phyloP scores from a whole-genome alignment of 176 grass and related monocot genomes.

The Guadua angustifolia region DNA sequence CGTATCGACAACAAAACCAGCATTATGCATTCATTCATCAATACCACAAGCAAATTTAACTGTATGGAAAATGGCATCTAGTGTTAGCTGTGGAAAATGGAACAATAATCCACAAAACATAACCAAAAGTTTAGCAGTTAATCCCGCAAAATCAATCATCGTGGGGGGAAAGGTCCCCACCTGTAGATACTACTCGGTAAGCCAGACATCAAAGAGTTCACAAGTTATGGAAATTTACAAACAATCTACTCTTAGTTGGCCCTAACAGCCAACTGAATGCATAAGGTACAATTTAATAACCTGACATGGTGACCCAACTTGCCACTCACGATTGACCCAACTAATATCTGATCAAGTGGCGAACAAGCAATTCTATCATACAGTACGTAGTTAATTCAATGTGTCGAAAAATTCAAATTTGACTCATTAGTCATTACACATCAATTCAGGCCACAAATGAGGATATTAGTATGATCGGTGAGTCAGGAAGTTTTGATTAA shows the following conservation, averaged over 20 bases:
- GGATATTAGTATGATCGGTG: slow-evolving; percentile 8
- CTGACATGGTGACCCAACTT: slow-evolving; percentile 15
- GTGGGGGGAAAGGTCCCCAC: background rate
- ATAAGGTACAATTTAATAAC: slow-evolving; percentile 23
- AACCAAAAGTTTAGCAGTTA: slow-evolving; percentile 1
- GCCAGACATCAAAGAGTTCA: slow-evolving; percentile 16
- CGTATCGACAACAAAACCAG: background rate
- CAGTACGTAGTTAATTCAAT: background rate
- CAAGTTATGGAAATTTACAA: slow-evolving; percentile 10
- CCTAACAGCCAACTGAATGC: background rate
- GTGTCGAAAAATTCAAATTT: background rate
- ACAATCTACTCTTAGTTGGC: slow-evolving; percentile 5
- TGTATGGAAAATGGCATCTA: slow-evolving; percentile 11
- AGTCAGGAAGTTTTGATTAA: slow-evolving; percentile 4
- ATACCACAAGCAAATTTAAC: slow-evolving; percentile 8
- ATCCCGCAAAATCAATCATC: slow-evolving; percentile 22
- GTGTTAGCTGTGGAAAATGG: background rate
- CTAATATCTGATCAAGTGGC: background rate
- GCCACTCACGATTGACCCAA: slow-evolving; percentile 3
- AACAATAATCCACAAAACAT: slow-evolving; percentile 5
- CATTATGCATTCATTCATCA: background rate
- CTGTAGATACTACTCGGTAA: slow-evolving; percentile 26
- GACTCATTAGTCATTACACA: background rate
- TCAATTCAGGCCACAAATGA: slow-evolving; percentile 20
- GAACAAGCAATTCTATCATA: slow-evolving; percentile 25